Percentiles rank a stretch among this genome's conserved stretches.
These are phyloP conservation scores for Pyrenochaeta sp. DNA, from an alignment of 2,329 filamentous ascomycete species.

Conservation along the genomic window DNA sequence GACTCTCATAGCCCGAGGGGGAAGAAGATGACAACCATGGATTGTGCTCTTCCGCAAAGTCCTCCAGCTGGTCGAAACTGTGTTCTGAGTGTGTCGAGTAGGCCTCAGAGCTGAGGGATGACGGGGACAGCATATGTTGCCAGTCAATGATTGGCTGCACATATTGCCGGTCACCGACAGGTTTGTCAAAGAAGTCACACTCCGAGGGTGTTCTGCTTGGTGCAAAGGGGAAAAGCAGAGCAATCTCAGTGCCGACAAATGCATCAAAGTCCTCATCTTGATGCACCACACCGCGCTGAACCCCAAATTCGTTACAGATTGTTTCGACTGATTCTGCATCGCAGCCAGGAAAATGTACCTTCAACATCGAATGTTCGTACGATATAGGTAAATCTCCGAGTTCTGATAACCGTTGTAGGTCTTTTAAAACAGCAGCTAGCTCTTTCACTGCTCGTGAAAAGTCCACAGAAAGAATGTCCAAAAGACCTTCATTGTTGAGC, in stretches of 20 bases:
- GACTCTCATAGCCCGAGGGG: constrained; percentile 65
- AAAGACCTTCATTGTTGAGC: constrained; percentile 82
- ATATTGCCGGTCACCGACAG: constrained; percentile 45
- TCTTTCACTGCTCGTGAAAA: constrained; percentile 89
- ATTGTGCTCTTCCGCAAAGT: constrained; percentile 55
- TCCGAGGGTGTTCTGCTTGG: constrained; percentile 65
- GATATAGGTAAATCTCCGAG: constrained; percentile 86
- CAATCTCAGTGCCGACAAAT: constrained; percentile 73
- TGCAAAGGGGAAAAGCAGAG: constrained; percentile 86
- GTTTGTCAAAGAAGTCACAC: constrained; percentile 56
- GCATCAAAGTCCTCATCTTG: constrained; percentile 81
- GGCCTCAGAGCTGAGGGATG: constrained; percentile 41
- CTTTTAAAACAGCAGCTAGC: constrained; percentile 78
- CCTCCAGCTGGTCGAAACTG: constrained; percentile 51
- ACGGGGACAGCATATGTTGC: constrained; percentile 65
- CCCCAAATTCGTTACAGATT: constrained; percentile 86
- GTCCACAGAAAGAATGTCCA: constrained; percentile 85
- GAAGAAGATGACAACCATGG: constrained; percentile 61
- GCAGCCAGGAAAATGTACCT: constrained; percentile 90
- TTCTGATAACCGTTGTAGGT: constrained; percentile 77
- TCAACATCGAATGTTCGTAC: constrained; percentile 73
- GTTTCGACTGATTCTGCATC: constrained; percentile 82
- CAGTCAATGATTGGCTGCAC: constrained; percentile 60
- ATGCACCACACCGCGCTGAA: constrained; percentile 78
- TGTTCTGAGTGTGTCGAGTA: constrained; percentile 51